Percentiles rank a stretch among this genome's conserved stretches.
Conservation (phyloP, 164 flowering plant genomes). For the Buxus sempervirens region DNA sequence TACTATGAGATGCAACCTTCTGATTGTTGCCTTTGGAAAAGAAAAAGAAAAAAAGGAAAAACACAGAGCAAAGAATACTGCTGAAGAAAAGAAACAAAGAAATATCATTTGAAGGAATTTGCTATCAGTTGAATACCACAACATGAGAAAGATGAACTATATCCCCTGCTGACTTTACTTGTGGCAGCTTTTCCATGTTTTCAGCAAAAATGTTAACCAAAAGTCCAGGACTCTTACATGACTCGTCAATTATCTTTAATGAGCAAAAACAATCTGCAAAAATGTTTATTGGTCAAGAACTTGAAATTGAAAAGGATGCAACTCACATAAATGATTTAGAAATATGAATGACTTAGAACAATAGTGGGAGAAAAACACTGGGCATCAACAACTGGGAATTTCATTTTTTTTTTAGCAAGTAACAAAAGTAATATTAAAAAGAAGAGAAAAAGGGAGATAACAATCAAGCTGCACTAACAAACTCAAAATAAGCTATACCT, state of each 20-base stretch:
- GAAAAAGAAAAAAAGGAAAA: not conserved
- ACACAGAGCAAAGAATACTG: not conserved
- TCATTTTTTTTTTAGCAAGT: too few species aligned
- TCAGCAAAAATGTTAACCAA: conserved; percentile 49
- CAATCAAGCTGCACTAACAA: too few species aligned
- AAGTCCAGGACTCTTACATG: conserved; percentile 38
- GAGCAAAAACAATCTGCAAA: conserved; percentile 53
- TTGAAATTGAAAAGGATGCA: not conserved
- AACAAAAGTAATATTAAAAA: too few species aligned
- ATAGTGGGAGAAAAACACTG: not conserved
- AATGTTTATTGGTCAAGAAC: not conserved
- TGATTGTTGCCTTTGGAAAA: not conserved
- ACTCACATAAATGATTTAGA: not conserved
- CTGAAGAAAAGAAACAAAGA: too few species aligned
- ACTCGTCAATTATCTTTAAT: conserved; percentile 51
- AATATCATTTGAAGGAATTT: too few species aligned
- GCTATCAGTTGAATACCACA: conserved; percentile 34
- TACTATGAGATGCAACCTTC: not conserved
- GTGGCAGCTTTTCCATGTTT: conserved; percentile 49
- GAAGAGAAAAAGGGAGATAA: too few species aligned
- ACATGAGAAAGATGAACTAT: conserved; percentile 48
- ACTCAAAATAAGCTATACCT: too few species aligned
- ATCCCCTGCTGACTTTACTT: conserved; percentile 45
- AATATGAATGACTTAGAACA: not conserved
- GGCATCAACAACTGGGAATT: not conserved